A percentile compares a stretch with the other conserved stretches of the same genome.
Evolutionary conservation across 495 filamentous ascomycete genomes (phyloP).

Genomic region (Apiosordaria backusii): DNA sequence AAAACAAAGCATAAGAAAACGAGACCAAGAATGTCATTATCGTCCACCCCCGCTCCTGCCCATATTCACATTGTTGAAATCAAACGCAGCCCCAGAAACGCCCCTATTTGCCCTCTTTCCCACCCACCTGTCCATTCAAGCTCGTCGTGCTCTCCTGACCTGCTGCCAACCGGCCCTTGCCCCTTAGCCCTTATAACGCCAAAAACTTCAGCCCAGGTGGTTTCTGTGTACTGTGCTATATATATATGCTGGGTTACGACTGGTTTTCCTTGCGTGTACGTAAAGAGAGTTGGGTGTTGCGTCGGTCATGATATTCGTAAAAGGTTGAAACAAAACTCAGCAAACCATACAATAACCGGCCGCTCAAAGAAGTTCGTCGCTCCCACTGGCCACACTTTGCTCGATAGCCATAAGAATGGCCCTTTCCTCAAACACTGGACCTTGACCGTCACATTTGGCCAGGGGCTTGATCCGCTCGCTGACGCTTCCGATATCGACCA

Average conservation of each 20-base stretch:
- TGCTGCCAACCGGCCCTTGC: neutral
- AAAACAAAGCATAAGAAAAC: neutral
- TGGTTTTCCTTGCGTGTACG: neutral
- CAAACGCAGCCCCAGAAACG: neutral
- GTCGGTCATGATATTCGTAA: neutral
- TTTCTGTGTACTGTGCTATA: neutral
- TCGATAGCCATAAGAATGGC: slow-evolving; percentile 72
- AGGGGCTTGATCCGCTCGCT: slow-evolving; percentile 67
- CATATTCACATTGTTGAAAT: neutral
- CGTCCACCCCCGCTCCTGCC: neutral
- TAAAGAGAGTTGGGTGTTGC: neutral
- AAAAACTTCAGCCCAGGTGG: neutral
- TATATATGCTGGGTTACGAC: neutral
- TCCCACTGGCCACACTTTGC: slow-evolving; percentile 66
- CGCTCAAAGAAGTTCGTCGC: slow-evolving; percentile 68
- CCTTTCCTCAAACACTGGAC: slow-evolving; percentile 82
- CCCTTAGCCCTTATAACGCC: neutral
- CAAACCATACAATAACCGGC: neutral
- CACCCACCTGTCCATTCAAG: neutral
- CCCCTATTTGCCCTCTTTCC: neutral
- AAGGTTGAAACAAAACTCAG: too few relatives aligned
- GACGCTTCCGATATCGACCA: slow-evolving; percentile 81
- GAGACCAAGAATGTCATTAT: neutral
- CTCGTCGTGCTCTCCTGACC: neutral
- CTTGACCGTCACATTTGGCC: slow-evolving; percentile 86